A percentile compares a stretch with the other conserved stretches of the same genome.
These are phyloP conservation scores for bread wheat (Triticum aestivum) DNA, from an alignment of 176 grass and related monocot species.

Conservation along the genomic window IWGSC_CS_RefSeq_v2.1 NC_057807.1:62429392-62429891, in stretches of 20 bases:
- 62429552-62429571: slow-evolving; percentile 32
- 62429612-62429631: slow-evolving; percentile 60
- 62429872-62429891: no score
- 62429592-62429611: neutral
- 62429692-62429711: neutral
- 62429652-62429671: slow-evolving; percentile 17
- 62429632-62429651: slow-evolving; percentile 55
- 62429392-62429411: slow-evolving; percentile 79
- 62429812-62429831: no score
- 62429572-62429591: slow-evolving; percentile 41
- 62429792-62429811: no score
- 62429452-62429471: neutral
- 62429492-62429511: slow-evolving; percentile 59
- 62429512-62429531: slow-evolving; percentile 53
- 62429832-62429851: no score
- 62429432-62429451: slow-evolving; percentile 2
- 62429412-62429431: slow-evolving; percentile 11
- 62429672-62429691: neutral
- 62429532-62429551: slow-evolving; percentile 72
- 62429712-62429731: no score
- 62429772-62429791: no score
- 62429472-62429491: slow-evolving; percentile 1
- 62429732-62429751: no score
- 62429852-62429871: no score
- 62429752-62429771: no score